Evolutionary conservation across 225 moss, liverwort and hornwort species (phyloP).

Genomic region (Sphagnum tenellum): DNA sequence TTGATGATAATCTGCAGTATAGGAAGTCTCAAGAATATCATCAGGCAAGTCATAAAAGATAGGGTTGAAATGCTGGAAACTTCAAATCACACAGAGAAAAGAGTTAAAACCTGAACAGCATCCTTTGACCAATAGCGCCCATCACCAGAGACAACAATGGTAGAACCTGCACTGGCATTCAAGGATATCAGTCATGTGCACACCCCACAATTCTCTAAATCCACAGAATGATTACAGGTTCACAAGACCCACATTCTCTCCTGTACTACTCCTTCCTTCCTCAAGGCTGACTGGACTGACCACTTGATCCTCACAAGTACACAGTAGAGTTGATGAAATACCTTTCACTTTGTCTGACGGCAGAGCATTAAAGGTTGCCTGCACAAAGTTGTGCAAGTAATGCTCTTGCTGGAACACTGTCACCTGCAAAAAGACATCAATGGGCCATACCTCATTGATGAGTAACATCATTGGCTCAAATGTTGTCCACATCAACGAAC

Average conservation of each 20-base stretch:
- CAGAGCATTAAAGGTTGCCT: constrained; percentile 78
- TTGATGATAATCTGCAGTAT: constrained; percentile 65
- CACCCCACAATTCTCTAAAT: too few relatives aligned
- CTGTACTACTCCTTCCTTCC: too few relatives aligned
- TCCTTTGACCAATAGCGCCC: constrained; percentile 92
- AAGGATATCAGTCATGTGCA: neutral
- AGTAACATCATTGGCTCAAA: too few relatives aligned
- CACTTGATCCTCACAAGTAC: neutral
- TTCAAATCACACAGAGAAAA: neutral
- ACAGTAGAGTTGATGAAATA: constrained; percentile 5
- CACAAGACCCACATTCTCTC: too few relatives aligned
- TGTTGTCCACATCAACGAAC: too few relatives aligned
- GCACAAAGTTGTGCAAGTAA: constrained; percentile 92
- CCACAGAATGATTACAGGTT: too few relatives aligned
- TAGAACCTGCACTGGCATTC: constrained; percentile 43
- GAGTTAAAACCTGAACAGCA: constrained; percentile 66
- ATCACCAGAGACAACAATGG: constrained; percentile 94
- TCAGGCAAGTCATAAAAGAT: too few relatives aligned
- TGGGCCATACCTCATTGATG: too few relatives aligned
- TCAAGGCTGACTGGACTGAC: neutral
- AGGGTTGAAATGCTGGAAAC: too few relatives aligned
- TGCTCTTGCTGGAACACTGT: constrained; percentile 82
- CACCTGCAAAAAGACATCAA: constrained; percentile 34
- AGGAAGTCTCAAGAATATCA: too few relatives aligned
- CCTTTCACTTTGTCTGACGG: constrained; percentile 75